Evolutionary conservation across 2,329 filamentous ascomycete species (phyloP), one percentile per base, ranked within the genome.

Genomic region (Talaromyces atroroseus): DNA sequence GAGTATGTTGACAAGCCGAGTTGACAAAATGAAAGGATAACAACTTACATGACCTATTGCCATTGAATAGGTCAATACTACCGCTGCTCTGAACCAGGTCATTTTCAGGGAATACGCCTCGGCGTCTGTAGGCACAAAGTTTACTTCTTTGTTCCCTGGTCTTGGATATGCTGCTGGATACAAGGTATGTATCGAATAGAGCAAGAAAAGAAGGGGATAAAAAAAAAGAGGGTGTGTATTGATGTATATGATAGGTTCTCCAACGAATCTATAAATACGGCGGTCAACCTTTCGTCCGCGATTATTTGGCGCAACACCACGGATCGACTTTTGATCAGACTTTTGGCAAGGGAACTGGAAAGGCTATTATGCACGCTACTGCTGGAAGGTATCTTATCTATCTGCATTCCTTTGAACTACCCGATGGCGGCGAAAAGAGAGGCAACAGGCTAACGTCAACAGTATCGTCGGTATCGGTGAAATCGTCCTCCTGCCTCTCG

Each of bases 251-350:
- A 29, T 45, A 86, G 84, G 81, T 97, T 61, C 84, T 96, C 56
- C 94, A 99, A 82, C 83, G 94, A 74, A 85, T 99, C 71, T 99
- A 99, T 83, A 99, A 99, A 79, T 99, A 96, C 70, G 94, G 94
- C 64, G 94, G 94, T 51, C 94, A 99, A 79, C 94, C 94, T 46
- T 89, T 96, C 66, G 92, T 90, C 40, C 87, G 92, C 54, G 94
- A 99, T 76, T 96, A 88, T 76, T 83, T 99, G 52, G 82, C 83
- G 52, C 76, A 82, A 69, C 82, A 97, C 80, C 87, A 95, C 71
- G 88, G 89, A 64, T 81, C 83, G 65, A 81, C 86, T 64, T 99
- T 99, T 71, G 92, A 97, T 74, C 78, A 80, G 64, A 84, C 90
- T 11, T 99, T 99, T 68, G 94, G 94, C 70, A 92, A 92, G 79